These are phyloP conservation scores for Zymoseptoria crescenta DNA, from an alignment of 2,329 filamentous ascomycete species.

Conservation along the genomic window DNA sequence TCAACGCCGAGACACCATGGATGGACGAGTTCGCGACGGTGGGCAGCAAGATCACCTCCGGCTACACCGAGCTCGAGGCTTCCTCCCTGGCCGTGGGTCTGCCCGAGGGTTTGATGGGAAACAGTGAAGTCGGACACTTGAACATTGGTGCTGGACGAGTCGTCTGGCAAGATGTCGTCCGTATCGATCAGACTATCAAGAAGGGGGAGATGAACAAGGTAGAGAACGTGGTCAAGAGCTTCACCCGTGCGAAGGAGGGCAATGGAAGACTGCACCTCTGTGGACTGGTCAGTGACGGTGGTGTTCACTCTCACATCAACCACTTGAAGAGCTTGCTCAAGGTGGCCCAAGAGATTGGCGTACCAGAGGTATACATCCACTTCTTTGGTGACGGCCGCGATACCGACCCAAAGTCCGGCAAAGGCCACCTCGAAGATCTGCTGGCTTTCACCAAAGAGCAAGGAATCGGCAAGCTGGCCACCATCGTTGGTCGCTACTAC, in stretches of 20 bases:
- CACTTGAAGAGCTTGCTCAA: slow-evolving; percentile 82
- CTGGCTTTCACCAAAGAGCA: slow-evolving; percentile 74
- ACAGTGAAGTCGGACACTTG: slow-evolving; percentile 95
- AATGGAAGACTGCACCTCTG: slow-evolving; percentile 89
- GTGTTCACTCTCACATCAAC: slow-evolving; percentile 91
- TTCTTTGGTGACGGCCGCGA: slow-evolving; percentile 98
- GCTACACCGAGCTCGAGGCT: slow-evolving; percentile 87
- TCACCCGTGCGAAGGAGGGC: slow-evolving; percentile 72
- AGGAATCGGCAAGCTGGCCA: slow-evolving; percentile 79
- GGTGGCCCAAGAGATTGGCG: slow-evolving; percentile 78
- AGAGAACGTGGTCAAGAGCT: slow-evolving; percentile 67
- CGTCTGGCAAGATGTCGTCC: slow-evolving; percentile 87
- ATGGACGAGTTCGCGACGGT: slow-evolving; percentile 76
- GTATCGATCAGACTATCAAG: slow-evolving; percentile 90
- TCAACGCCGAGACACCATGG: slow-evolving; percentile 81
- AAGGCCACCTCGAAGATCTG: slow-evolving; percentile 79
- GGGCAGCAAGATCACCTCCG: slow-evolving; percentile 65
- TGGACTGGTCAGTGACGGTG: slow-evolving; percentile 88
- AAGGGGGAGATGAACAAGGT: slow-evolving; percentile 70
- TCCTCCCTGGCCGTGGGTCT: slow-evolving; percentile 93
- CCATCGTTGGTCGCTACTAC: slow-evolving; percentile 92
- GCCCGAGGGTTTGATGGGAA: slow-evolving; percentile 96
- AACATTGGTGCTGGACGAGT: slow-evolving; percentile 97
- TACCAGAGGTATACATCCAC: slow-evolving; percentile 94
- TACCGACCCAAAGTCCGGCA: slow-evolving; percentile 91